Percentiles rank a stretch among this genome's conserved stretches.
These are phyloP conservation scores for Acacia acuminata DNA, from an alignment of 306 rosid genomes.

Conservation along the genomic window DNA sequence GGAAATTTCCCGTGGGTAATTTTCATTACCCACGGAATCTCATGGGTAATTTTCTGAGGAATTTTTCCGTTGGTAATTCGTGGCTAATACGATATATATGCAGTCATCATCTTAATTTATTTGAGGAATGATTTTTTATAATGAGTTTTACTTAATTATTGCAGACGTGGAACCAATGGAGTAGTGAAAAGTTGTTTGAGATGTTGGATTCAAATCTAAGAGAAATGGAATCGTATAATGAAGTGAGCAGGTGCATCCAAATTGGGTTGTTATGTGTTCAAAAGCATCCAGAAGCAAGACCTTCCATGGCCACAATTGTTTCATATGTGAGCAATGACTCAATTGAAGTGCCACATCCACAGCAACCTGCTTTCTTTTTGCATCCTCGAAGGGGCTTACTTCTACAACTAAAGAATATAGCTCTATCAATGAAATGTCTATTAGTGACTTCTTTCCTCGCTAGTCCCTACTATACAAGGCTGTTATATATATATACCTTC, in stretches of 20 bases:
- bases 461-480: not conserved
- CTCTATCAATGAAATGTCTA: conserved; percentile 5
- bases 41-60: too few species aligned
- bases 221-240: conserved; percentile 4
- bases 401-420: not conserved
- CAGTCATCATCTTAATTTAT: too few species aligned
- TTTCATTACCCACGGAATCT: too few species aligned
- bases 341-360: conserved; percentile 33
- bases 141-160: not conserved
- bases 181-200: conserved; percentile 15
- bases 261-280: conserved; percentile 49
- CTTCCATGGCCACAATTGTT: conserved; percentile 22
- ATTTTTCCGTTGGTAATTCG: too few species aligned
- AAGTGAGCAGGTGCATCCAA: conserved; percentile 45
- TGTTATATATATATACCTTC: not conserved
- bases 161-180: conserved; percentile 48
- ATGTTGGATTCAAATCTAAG: conserved; percentile 39
- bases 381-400: not conserved
- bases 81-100: too few species aligned
- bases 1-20: too few species aligned
- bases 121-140: not conserved
- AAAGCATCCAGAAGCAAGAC: conserved; percentile 23
- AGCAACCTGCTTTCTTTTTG: conserved; percentile 28
- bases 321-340: conserved; percentile 25
- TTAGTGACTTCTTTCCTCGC: conserved; percentile 12